phyloP scores from a whole-genome alignment of 805 yeast genomes.

The Wickerhamomyces bovis region DNA sequence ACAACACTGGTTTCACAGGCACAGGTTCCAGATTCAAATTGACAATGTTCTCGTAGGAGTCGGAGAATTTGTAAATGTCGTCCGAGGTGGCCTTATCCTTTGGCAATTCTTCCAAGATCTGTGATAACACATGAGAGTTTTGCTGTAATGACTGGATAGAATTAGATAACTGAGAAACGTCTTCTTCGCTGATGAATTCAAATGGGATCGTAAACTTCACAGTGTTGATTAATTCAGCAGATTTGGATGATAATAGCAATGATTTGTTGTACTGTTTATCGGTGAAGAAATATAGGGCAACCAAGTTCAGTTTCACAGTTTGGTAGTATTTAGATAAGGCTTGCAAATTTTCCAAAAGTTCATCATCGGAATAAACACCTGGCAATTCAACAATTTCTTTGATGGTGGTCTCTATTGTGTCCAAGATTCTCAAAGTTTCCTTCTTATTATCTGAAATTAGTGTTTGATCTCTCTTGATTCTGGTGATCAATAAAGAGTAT shows the following conservation, averaged over 20 bases:
- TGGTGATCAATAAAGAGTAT: constrained; percentile 58
- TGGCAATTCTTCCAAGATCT: constrained; percentile 30
- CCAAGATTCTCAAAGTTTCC: constrained; percentile 31
- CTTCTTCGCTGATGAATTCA: constrained; percentile 31
- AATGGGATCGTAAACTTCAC: constrained; percentile 9
- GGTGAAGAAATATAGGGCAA: constrained; percentile 41
- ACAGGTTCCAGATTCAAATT: constrained; percentile 43
- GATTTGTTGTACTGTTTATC: constrained; percentile 40
- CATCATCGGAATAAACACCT: constrained; percentile 86
- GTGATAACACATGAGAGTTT: constrained; percentile 42
- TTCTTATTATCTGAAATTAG: constrained; percentile 23
- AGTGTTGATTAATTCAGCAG: constrained; percentile 20
- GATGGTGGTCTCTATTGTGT: constrained; percentile 43
- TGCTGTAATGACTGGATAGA: constrained; percentile 15
- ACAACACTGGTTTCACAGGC: constrained; percentile 81
- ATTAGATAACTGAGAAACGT: constrained; percentile 22
- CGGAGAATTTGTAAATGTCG: constrained; percentile 15
- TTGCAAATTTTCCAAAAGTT: constrained; percentile 48
- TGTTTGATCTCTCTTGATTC: constrained; percentile 63
- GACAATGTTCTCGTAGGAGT: constrained; percentile 21
- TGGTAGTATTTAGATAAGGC: constrained; percentile 42
- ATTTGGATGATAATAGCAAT: constrained; percentile 36
- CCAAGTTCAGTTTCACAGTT: constrained; percentile 35
- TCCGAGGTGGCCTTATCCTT: constrained; percentile 23
- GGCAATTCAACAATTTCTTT: constrained; percentile 71